Conservation (phyloP, 2,329 filamentous ascomycete genomes). For the Cytospora mali region DNA sequence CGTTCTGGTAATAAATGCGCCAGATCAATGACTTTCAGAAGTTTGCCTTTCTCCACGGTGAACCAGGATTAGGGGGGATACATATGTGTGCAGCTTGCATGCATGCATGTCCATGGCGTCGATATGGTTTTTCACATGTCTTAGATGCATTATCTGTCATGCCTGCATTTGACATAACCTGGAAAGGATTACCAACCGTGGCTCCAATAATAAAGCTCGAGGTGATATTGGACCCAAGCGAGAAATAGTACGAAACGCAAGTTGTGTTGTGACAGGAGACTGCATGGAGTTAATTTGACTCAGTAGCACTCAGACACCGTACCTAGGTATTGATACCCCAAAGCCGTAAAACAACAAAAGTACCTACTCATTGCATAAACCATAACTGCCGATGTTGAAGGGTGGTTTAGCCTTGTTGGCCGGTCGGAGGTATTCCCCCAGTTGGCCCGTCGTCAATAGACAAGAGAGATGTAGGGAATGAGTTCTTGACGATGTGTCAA, state of each 20-base stretch:
- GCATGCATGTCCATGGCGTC: not conserved
- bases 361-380: not conserved
- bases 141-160: not conserved
- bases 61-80: not conserved
- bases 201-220: not conserved
- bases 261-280: not conserved
- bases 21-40: not conserved
- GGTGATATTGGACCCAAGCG: not conserved
- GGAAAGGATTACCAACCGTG: not conserved
- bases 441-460: not conserved
- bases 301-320: not conserved
- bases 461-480: not conserved
- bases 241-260: not conserved
- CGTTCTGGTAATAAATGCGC: not conserved
- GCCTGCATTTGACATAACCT: not conserved
- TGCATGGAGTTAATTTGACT: not conserved
- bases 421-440: not conserved
- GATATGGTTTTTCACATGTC: not conserved
- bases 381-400: not conserved
- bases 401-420: not conserved
- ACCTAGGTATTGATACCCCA: not conserved
- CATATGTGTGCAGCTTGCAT: not conserved
- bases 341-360: not conserved
- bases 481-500: not conserved
- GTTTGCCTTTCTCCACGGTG: not conserved